Evolutionary conservation across 2,329 filamentous ascomycete species (phyloP).

Genomic region (Pseudogymnoascus sp.): DNA sequence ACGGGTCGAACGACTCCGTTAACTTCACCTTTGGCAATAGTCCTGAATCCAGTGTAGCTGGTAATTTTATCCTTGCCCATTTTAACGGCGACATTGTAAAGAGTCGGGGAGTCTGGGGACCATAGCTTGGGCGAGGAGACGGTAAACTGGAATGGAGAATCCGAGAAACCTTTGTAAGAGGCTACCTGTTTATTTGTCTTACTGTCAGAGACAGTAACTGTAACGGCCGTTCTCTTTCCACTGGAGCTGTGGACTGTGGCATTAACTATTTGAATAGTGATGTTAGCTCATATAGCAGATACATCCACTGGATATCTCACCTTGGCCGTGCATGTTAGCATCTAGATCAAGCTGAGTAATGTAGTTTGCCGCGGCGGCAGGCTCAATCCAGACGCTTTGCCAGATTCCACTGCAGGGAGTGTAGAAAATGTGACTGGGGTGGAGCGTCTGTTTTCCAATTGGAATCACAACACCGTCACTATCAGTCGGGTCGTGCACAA

Average conservation of each 20-base stretch:
- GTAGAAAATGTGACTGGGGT: constrained; percentile 60
- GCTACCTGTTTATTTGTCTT: constrained; percentile 6
- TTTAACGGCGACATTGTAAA: constrained; percentile 58
- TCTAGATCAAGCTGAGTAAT: constrained; percentile 36
- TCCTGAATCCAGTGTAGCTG: constrained; percentile 65
- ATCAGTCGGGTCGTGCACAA: constrained; percentile 63
- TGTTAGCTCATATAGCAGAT: background rate
- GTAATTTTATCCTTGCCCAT: constrained; percentile 45
- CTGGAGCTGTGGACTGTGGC: constrained; percentile 45
- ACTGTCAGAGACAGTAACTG: constrained; percentile 7
- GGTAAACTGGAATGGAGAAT: constrained; percentile 46
- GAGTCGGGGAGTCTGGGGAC: constrained; percentile 54
- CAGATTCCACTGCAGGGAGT: constrained; percentile 67
- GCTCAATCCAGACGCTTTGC: constrained; percentile 66
- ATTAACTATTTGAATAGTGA: constrained; percentile 36
- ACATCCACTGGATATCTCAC: constrained; percentile 29
- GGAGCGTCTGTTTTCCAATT: constrained; percentile 56
- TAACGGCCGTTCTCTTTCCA: constrained; percentile 25
- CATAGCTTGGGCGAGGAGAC: constrained; percentile 52
- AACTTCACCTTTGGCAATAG: constrained; percentile 48
- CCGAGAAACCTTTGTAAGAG: constrained; percentile 39
- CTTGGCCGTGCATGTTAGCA: constrained; percentile 48
- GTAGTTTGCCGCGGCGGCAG: constrained; percentile 40
- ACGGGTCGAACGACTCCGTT: constrained; percentile 38
- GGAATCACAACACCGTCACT: constrained; percentile 48